Evolutionary conservation across 768 basidiomycete genomes (phyloP).

Genomic region (Tubosaeta sp.): DNA sequence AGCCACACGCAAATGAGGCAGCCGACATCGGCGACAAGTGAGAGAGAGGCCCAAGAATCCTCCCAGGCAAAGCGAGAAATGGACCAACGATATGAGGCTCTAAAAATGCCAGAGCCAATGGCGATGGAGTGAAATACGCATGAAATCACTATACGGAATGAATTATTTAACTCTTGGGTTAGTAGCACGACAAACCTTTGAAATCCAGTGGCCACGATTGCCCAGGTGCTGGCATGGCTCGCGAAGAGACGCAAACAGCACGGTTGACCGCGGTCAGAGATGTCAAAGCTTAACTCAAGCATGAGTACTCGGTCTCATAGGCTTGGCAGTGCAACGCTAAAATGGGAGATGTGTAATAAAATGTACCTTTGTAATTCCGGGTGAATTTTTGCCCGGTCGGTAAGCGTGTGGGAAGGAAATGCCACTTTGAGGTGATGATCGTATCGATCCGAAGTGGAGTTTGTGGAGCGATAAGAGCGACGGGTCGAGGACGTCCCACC

Average conservation of each 20-base stretch:
- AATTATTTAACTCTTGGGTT: not conserved
- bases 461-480: slow-evolving; percentile 19
- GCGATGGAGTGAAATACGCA: slow-evolving; percentile 9
- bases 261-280: not conserved
- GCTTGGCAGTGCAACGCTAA: not conserved
- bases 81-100: slow-evolving; percentile 9
- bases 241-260: not conserved
- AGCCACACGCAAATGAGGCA: slow-evolving; percentile 6
- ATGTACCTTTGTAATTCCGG: not conserved
- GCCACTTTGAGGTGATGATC: not conserved
- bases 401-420: not conserved
- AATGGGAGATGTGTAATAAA: not conserved
- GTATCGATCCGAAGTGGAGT: slow-evolving; percentile 26
- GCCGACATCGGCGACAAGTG: slow-evolving; percentile 12
- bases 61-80: slow-evolving; percentile 17
- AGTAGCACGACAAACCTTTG: slow-evolving; percentile 9
- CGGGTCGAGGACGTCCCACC: not conserved
- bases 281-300: not conserved
- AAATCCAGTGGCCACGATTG: slow-evolving; percentile 9
- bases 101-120: slow-evolving; percentile 12
- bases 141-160: slow-evolving; percentile 1
- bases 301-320: not conserved
- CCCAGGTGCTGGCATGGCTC: slow-evolving; percentile 14
- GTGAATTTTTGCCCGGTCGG: not conserved
- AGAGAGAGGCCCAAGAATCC: slow-evolving; percentile 12